Percentiles rank a stretch among this genome's conserved stretches.
phyloP scores from a whole-genome alignment of 805 yeast species.

The Barnettozyma pratensis region DNA sequence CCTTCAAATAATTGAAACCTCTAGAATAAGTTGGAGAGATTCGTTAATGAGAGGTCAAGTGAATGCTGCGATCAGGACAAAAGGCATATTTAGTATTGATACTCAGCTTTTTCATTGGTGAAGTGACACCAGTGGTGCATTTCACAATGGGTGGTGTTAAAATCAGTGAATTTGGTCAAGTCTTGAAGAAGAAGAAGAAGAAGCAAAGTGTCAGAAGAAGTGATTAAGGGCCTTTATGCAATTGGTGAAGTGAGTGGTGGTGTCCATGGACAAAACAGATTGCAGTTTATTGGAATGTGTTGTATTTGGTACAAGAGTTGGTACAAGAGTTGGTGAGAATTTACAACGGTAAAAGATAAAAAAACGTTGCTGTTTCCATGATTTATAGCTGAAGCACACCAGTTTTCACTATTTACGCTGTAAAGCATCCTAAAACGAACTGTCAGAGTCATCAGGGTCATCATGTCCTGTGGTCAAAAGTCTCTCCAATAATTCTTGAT shows the following conservation, averaged over 20 bases:
- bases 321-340: conserved; percentile 41
- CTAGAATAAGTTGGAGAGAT: conserved; percentile 35
- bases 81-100: conserved; percentile 30
- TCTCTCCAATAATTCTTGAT: no score
- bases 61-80: conserved; percentile 37
- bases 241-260: conserved; percentile 70
- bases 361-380: no score
- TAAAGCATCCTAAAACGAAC: no score
- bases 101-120: conserved; percentile 39
- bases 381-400: no score
- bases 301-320: conserved; percentile 54
- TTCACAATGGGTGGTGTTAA: conserved; percentile 67
- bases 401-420: no score
- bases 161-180: conserved; percentile 44
- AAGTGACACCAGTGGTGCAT: conserved; percentile 58
- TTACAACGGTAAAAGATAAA: not conserved
- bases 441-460: no score
- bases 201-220: conserved; percentile 3
- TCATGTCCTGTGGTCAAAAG: no score
- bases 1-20: no score
- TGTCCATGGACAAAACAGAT: conserved; percentile 58
- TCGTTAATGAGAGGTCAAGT: conserved; percentile 56
- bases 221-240: conserved; percentile 46
- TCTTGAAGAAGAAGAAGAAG: conserved; percentile 30
- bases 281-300: conserved; percentile 27